Conservation (phyloP, 164 flowering plant species). For the Chloranthus sessilifolius region DNA sequence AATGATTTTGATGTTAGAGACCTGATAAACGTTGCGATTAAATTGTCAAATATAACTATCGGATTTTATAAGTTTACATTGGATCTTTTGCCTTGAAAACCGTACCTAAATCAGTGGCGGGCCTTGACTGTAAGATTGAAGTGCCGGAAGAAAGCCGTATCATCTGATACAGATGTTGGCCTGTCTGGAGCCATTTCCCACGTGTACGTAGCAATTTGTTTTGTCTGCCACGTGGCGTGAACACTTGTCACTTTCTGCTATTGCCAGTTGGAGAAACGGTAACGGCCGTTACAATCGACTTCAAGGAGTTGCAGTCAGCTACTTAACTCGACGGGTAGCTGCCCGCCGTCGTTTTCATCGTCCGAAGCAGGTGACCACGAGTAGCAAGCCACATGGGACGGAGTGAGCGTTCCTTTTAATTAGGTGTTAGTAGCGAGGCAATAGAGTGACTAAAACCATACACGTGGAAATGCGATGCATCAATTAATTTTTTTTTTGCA, state of each 20-base stretch:
- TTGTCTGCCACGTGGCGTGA: neutral
- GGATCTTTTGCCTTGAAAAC: too few species aligned
- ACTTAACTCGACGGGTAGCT: neutral
- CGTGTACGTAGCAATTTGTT: slow-evolving; percentile 5
- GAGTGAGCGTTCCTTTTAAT: too few species aligned
- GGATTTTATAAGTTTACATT: too few species aligned
- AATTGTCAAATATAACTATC: too few species aligned
- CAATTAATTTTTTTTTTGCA: too few species aligned
- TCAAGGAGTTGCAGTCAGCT: neutral
- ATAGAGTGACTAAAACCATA: neutral
- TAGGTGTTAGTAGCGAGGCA: too few species aligned
- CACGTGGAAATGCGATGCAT: neutral
- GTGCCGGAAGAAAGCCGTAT: slow-evolving; percentile 17
- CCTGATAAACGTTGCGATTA: too few species aligned
- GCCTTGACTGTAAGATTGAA: too few species aligned
- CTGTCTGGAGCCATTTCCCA: neutral
- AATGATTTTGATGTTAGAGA: too few species aligned
- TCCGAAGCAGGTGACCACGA: neutral
- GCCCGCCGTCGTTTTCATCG: neutral
- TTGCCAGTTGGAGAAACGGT: neutral
- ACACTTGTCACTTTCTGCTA: neutral
- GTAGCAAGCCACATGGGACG: neutral
- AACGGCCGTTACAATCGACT: neutral
- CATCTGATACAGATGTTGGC: neutral
- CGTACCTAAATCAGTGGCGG: too few species aligned